Evolutionary conservation across 441 rosid genomes (phyloP), one percentile per base, ranked within the genome.

Genomic region (Croton laevigatus): DNA sequence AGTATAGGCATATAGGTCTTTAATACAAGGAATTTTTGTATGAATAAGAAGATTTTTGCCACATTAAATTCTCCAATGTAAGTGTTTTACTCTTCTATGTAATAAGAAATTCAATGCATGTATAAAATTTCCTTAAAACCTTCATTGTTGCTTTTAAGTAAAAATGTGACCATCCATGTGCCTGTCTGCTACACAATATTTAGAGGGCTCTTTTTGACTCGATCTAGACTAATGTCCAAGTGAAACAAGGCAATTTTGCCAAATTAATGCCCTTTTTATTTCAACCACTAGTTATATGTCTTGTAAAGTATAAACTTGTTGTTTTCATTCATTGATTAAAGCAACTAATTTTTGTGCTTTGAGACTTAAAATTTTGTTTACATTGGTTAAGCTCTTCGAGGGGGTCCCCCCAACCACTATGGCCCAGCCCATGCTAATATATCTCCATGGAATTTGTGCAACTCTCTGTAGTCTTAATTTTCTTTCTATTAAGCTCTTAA

Each of bases 181-280:
- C 69, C 76, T 45, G 81, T 69, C 61, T 74, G 72, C 65, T 59
- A 68, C 66, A 79, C 69, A 75, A 61, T 27, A 27, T 73, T 76
- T 77, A 65, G 82, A 64, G 79, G 79, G 61, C 71, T 58, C 76
- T 79, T 84, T 83, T 76, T 75, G 82, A 79, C 87, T 71, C 80
- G 65, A 76, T 78, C 83, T 69, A 76, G 81, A 80, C 73, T 57
- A 3, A 6, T 82, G 86, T 81, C 87, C 74, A 58, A 40, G 57
- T 72, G 69, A 73, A 78, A 62, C 79, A 77, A 66, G 68, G 76
- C 87, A 75, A 16, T 65, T 66, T 73, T 79, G 69, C 78, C 55
- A 72, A 66, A 51, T 64, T 64, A 36, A 54, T 42, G 55, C 67
- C 32, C 34, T 44, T 57, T 49, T 63, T 54, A 32, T 48, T 57